Base-by-base conservation (phyloP, 257 asterid species). In the Fraxinus cuspidata region DNA sequence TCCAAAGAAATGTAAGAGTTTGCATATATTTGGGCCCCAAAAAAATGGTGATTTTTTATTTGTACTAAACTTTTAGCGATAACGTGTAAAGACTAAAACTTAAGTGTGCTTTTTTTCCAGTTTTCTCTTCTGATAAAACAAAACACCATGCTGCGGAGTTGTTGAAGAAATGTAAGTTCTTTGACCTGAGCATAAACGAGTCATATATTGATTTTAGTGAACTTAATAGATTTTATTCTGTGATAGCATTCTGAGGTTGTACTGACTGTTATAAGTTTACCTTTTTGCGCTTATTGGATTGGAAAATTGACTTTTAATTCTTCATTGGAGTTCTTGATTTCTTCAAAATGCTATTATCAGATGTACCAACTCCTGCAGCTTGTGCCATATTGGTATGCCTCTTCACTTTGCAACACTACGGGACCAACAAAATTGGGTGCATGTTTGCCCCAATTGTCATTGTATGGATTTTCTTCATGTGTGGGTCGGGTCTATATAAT, bases 371-470 rank as follows among this genome's bases (percentile, higher is more conserved):
- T 72, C 97, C 98, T 44, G 85, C 82, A 16, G 98, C 99, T 63
- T 91, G 97, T 70, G 90, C 90, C 51, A 86, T 95, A 81, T 75
- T 95, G 83, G 90, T 95, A 78, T 86, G 98, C 86, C 97, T 95
- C 53, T 95, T 95, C 91, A 87, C 91, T 72, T 76, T 95, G 89
- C 99, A 93, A 85, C 93, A 81, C 19, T 88, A 88, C n/a, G 99
- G 99, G 72, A 91, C 94, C 38, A 84, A 90, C 78, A 93, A 79
- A 86, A 85, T 95, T 3, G 98, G 98, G 71, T 79, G 85, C 86
- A 80, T 91, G 70, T 95, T 95, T 81, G 97, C 99, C 80, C 99
- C 99, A 75, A 79, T 95, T 37, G 95, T 95, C 71, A 88, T 93
- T 72, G 74, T 87, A 47, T 95, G 99, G 99, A 92, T 93, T 74